Base-by-base conservation (phyloP, 1,284 basidiomycete genomes). In the Neonothopanus nambi region DNA sequence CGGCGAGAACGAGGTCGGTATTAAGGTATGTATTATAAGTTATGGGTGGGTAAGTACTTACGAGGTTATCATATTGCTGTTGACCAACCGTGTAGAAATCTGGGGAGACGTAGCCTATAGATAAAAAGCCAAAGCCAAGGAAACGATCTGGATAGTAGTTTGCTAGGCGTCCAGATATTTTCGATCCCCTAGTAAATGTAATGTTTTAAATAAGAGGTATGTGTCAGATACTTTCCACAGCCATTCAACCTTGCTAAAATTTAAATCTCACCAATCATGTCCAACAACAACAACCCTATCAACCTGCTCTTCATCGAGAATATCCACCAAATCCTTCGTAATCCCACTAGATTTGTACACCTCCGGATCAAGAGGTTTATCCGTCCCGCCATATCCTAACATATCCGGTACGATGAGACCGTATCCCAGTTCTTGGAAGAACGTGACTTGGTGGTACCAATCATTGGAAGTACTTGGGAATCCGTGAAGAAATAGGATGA, bases 211-310 rank as follows among this genome's bases (percentile, higher is more conserved):
- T n/a, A n/a, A 21, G 47, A 23, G 6, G 35, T 33, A 23, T 11
- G 36, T 17, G 33, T 15, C 20, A 41, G 8, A 18, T n/a, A n/a
- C n/a, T n/a, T n/a, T n/a, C n/a, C n/a, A n/a, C n/a, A n/a, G n/a
- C n/a, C n/a, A n/a, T n/a, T n/a, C n/a, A n/a, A n/a, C n/a, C n/a
- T n/a, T n/a, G n/a, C n/a, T n/a, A n/a, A 30, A 13, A 11, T 18
- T n/a, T 17, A 28, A 5, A 15, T 65, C 65, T 49, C 55, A 79
- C 79, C 79, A 80, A 58, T 80, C 79, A 59, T 82, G 78, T 0
- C 72, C 75, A 48, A 82, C 67, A 4, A 62, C 70, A 48, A 81
- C 60, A 26, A 68, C 74, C 35, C 65, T 62, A 5, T 64, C 59
- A 9, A 73, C 60, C 1, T 61, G 58, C 59, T 77, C 75, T 2